A percentile compares a stretch with the other conserved stretches of the same genome.
Conservation (phyloP, 2,329 filamentous ascomycete species). For the Zymoseptoria ardabiliae region DNA sequence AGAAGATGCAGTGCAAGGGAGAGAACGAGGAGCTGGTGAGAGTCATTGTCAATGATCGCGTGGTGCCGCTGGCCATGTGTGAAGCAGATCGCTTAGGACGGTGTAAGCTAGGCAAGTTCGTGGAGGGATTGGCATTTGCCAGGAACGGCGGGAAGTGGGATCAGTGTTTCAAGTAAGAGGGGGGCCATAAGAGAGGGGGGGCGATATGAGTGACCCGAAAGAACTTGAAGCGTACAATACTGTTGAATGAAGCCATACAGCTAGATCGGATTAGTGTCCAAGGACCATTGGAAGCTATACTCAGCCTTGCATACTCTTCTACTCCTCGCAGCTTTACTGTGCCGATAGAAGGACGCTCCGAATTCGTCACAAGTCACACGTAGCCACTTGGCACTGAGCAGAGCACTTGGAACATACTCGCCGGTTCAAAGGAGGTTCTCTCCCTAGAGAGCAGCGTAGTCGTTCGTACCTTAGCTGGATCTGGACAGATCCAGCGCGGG, state of each 20-base stretch:
- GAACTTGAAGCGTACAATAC: not conserved
- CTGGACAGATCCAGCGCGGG: not conserved
- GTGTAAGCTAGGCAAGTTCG: constrained; percentile 62
- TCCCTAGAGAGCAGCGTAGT: not conserved
- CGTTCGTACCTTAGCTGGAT: not conserved
- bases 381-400: not conserved
- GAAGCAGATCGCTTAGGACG: constrained; percentile 61
- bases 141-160: constrained; percentile 65
- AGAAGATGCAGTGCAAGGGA: constrained; percentile 67
- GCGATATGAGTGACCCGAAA: not conserved
- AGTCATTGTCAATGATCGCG: constrained; percentile 75
- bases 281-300: too few species aligned
- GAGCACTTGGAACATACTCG: not conserved
- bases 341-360: not conserved
- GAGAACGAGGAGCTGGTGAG: constrained; percentile 64
- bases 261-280: not conserved
- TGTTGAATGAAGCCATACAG: not conserved
- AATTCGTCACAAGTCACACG: not conserved
- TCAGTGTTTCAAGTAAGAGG: constrained; percentile 42
- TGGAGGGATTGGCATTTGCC: constrained; percentile 69
- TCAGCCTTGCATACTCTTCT: not conserved
- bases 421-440: not conserved
- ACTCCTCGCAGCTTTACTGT: not conserved
- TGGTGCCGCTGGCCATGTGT: constrained; percentile 65
- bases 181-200: not conserved